phyloP scores from a whole-genome alignment of 345 rosid species.

The Geranium rotundifolium region DNA sequence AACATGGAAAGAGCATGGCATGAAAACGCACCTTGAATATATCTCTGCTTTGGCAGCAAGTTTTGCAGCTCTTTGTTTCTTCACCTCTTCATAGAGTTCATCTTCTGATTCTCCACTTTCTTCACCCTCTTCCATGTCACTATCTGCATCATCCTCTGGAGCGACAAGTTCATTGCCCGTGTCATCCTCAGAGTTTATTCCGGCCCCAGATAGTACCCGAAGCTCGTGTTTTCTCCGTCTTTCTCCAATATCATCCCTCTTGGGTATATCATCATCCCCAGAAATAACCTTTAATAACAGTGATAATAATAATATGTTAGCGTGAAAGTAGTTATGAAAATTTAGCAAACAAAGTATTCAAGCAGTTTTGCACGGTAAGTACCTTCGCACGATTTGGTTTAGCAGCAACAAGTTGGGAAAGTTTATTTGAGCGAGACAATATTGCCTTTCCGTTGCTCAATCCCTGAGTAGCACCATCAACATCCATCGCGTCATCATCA shows the following conservation, averaged over 20 bases:
- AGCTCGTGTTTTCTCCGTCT: slow-evolving; percentile 82
- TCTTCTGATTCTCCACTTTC: slow-evolving; percentile 22
- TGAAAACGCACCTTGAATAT: slow-evolving; percentile 39
- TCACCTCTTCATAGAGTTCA: slow-evolving; percentile 58
- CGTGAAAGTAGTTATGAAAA: too few relatives aligned
- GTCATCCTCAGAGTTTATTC: slow-evolving; percentile 54
- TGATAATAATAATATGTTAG: neutral
- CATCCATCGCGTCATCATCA: slow-evolving; percentile 51
- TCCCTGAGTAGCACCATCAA: slow-evolving; percentile 18
- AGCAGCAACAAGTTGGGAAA: slow-evolving; percentile 38
- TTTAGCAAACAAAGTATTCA: too few relatives aligned
- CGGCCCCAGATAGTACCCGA: slow-evolving; percentile 69
- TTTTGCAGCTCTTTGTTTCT: slow-evolving; percentile 41
- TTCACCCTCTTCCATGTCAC: slow-evolving; percentile 26
- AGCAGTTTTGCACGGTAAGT: neutral
- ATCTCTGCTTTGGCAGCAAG: slow-evolving; percentile 58
- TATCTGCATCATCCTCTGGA: slow-evolving; percentile 18
- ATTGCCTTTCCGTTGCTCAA: slow-evolving; percentile 15
- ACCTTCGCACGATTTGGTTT: slow-evolving; percentile 59
- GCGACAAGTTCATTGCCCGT: slow-evolving; percentile 21
- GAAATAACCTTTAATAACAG: slow-evolving; percentile 41
- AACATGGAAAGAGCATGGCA: neutral
- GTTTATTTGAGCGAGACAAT: slow-evolving; percentile 25
- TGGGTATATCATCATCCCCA: slow-evolving; percentile 85
- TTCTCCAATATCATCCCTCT: slow-evolving; percentile 90